Evolutionary conservation across 768 basidiomycete species (phyloP), one percentile per base, ranked within the genome.

Genomic region (Kwoniella sp.): DNA sequence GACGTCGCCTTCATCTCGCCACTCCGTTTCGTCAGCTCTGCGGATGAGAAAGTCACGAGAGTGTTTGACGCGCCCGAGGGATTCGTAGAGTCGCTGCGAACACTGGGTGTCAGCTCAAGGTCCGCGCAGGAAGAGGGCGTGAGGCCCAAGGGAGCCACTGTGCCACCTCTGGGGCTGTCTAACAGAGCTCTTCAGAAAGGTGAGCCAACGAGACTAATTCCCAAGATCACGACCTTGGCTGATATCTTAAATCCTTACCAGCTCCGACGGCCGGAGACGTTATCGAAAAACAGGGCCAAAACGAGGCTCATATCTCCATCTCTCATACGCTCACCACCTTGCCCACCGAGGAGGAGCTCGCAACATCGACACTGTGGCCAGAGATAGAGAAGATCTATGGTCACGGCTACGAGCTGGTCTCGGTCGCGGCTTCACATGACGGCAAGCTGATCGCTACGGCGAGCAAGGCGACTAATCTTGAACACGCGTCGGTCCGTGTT

Each of bases 371-470:
- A 0, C 78, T 98, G 0, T 99, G 95, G 95, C 95, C 93, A 0
- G 95, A 99, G 76, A 78, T 83, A 1, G 95, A 98, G 65, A 99
- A 99, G 71, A 79, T 99, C 0, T 99, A 95, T 71, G 95, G 93
- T 4, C 95, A 98, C 73, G 91, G 93, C 34, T 98, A 96, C 64
- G 95, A 99, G 89, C 86, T 88, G 7, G 86, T 92, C 40, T 81
- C 86, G 0, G 76, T 96, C 10, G 83, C 84, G 0, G 80, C 85
- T 0, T 95, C 95, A 1, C 81, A 81, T 45, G 79, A 82, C 5
- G 81, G 80, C 26, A 75, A 78, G 34, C 73, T 89, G 43, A 78
- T 96, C 19, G 95, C 92, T 2, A 90, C 91, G 2, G 84, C 90
- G 2, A 96, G 93, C 77, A 89, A 85, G 67, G 84, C 95, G 3